Conservation (phyloP, 176 grass and related monocot genomes). For the Guadua angustifolia region DNA sequence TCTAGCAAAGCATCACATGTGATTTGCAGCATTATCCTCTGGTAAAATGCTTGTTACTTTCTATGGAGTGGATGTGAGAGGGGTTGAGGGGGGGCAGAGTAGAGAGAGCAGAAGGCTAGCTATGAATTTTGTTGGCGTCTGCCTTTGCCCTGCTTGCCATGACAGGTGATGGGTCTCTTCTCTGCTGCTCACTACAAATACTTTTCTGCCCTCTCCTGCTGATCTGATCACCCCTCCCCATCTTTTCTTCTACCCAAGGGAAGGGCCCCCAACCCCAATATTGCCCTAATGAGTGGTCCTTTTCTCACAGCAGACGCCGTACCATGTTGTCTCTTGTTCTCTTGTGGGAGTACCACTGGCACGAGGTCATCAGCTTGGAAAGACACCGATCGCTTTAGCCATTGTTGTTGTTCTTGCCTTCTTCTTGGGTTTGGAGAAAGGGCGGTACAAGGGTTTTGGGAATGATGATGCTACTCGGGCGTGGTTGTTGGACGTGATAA, state of each 20-base stretch:
- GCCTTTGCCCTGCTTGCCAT: not conserved
- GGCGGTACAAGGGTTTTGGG: not conserved
- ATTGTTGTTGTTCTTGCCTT: not conserved
- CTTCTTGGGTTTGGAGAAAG: constrained; percentile 25
- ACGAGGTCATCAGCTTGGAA: constrained; percentile 28
- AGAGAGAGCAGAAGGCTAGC: not conserved
- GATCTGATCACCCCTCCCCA: not conserved
- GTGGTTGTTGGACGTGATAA: constrained; percentile 10
- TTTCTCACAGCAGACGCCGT: constrained; percentile 34
- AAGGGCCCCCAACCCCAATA: not conserved
- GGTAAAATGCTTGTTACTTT: not conserved
- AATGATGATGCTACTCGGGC: constrained; percentile 26
- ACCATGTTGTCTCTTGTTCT: constrained; percentile 44
- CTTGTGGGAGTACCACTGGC: constrained; percentile 3
- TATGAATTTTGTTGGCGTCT: not conserved
- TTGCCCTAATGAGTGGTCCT: constrained; percentile 31
- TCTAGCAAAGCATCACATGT: constrained; percentile 23
- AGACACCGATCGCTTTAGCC: constrained; percentile 23
- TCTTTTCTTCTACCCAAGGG: constrained; percentile 29
- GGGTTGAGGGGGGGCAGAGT: not conserved
- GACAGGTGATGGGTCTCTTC: constrained; percentile 21
- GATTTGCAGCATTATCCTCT: not conserved
- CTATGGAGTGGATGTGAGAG: not conserved
- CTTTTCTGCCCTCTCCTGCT: not conserved
- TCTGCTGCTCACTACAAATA: not conserved